Base-by-base conservation (phyloP, 176 grass and related monocot genomes). In the Bonia amplexicaulis region DNA sequence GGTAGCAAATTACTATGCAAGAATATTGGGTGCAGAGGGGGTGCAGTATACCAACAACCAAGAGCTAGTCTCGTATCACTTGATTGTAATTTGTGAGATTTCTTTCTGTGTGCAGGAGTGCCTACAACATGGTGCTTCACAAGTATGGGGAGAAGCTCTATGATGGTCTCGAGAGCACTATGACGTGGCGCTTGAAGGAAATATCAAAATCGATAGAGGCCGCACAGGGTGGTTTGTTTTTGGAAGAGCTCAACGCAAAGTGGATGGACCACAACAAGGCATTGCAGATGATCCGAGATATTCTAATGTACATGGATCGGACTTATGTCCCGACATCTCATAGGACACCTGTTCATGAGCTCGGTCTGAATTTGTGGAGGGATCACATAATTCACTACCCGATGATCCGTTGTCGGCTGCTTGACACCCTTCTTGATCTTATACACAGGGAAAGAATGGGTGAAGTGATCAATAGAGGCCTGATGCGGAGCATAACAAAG, bases 101-200 rank as follows among this genome's bases (percentile, higher is more conserved):
- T 33, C 7, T 78, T 77, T 40, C 7, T 37, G 41, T 73, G 8
- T 86, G 51, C 90, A 97, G 95, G 95, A 97, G 78, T 86, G 95
- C 95, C 53, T 97, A 97, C 92, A 97, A 97, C 71, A 94, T 97
- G 95, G 95, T 97, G 71, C 92, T 97, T 79, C 95, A 97, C 90
- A 97, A 94, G 79, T 97, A 94, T 16, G 92, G 95, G 0, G 95
- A 94, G 83, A 97, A 93, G 84, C 87, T 97, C 27, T 97, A 97
- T 58, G 77, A 86, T 1, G 90, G 95, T 17, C 88, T 97, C 27
- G 84, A 93, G 59, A 85, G 14, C 29, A 94, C 95, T n/a, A 88
- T 97, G 89, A 93, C 92, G 29, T 79, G 86, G 88, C 95, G 90
- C 53, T 80, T 97, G 51, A 91, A 94, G 85, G 88, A 91, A 80